These are phyloP conservation scores for Oenanthe javanica DNA, from an alignment of 140 eudicot genomes.

Conservation along the genomic window DNA sequence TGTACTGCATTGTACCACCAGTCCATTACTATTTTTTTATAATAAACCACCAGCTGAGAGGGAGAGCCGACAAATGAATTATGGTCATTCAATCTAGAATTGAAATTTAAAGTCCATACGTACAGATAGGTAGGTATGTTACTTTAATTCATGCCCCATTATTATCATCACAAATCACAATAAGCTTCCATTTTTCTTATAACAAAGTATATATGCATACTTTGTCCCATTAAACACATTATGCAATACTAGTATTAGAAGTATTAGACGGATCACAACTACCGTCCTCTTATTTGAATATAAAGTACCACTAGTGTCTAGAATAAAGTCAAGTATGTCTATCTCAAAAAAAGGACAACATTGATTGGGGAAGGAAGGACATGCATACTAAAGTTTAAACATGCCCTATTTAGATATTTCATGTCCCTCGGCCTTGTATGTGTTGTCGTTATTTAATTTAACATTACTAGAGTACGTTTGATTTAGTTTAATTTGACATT, in stretches of 20 bases:
- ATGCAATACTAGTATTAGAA: background rate
- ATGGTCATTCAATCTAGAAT: background rate
- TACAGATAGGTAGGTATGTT: background rate
- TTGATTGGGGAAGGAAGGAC: background rate
- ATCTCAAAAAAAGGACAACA: background rate
- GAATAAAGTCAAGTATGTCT: background rate
- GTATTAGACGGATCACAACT: background rate
- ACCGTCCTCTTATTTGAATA: background rate
- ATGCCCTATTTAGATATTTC: background rate
- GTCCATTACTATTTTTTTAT: background rate
- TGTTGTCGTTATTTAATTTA: background rate
- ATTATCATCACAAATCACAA: background rate
- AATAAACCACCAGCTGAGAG: background rate
- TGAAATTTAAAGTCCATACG: background rate
- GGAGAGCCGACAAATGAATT: constrained; percentile 7
- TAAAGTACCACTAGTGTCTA: background rate
- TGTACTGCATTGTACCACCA: background rate
- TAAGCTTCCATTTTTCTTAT: background rate
- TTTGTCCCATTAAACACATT: background rate
- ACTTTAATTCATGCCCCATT: background rate
- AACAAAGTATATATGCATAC: too few relatives aligned
- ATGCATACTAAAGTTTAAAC: background rate
- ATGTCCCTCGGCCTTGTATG: background rate
- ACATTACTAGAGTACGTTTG: background rate
- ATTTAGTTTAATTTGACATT: background rate